These are phyloP conservation scores for Malus orientalis DNA, from an alignment of 306 rosid genomes.

Conservation along the genomic window DNA sequence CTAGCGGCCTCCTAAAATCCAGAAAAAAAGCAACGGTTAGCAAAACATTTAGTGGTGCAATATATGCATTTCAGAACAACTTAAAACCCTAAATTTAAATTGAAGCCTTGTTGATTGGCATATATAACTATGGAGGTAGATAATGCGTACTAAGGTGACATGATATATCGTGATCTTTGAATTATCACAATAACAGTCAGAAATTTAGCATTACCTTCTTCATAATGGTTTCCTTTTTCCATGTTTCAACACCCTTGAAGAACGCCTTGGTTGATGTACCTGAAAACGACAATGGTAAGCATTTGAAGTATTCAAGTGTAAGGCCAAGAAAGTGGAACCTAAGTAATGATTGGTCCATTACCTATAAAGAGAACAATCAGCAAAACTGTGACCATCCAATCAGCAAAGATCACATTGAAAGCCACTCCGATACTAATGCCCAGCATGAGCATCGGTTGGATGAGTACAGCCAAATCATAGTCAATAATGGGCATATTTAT, in stretches of 20 bases:
- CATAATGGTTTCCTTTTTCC: slow-evolving; percentile 89
- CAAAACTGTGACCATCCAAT: slow-evolving; percentile 91
- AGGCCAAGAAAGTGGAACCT: background rate
- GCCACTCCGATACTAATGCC: slow-evolving; percentile 91
- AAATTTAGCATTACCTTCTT: slow-evolving; percentile 40
- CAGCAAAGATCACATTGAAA: slow-evolving; percentile 78
- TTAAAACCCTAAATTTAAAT: background rate
- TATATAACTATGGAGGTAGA: background rate
- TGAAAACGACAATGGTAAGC: slow-evolving; percentile 23
- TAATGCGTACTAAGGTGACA: background rate
- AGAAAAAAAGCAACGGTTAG: slow-evolving; percentile 31
- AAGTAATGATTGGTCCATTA: slow-evolving; percentile 11
- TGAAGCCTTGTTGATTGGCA: background rate
- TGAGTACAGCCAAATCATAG: slow-evolving; percentile 80
- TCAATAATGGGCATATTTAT: slow-evolving; percentile 67
- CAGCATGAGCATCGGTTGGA: slow-evolving; percentile 95
- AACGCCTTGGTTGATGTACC: slow-evolving; percentile 83
- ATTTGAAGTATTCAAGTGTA: background rate
- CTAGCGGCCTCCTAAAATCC: slow-evolving; percentile 57
- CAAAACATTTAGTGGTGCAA: background rate
- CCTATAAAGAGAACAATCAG: slow-evolving; percentile 74
- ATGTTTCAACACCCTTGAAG: slow-evolving; percentile 73
- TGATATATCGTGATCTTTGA: background rate
- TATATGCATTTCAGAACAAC: background rate
- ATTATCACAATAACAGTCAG: background rate